Evolutionary conservation across 2,329 filamentous ascomycete species (phyloP).

Genomic region (Blastomyces silverae): DNA sequence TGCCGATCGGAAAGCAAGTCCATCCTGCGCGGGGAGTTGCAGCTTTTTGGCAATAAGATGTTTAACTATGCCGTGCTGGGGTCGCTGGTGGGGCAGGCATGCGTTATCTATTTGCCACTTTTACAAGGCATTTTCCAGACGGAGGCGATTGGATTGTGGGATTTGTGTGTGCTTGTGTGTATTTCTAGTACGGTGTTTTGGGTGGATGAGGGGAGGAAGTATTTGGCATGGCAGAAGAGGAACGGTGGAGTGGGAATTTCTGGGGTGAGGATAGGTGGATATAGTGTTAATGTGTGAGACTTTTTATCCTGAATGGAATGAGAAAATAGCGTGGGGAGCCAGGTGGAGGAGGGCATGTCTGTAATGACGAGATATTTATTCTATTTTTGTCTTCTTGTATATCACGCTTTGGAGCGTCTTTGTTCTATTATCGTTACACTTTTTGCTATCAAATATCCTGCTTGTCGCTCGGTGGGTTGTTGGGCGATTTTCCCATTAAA

Average conservation of each 20-base stretch:
- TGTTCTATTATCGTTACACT: neutral
- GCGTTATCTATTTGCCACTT: slow-evolving; percentile 92
- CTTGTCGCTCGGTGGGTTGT: neutral
- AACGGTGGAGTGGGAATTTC: slow-evolving; percentile 26
- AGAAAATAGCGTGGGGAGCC: neutral
- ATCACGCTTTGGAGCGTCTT: neutral
- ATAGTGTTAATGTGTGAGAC: slow-evolving; percentile 38
- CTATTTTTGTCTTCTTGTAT: neutral
- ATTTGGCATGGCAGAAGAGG: slow-evolving; percentile 33
- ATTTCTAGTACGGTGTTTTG: slow-evolving; percentile 90
- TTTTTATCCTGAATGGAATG: slow-evolving; percentile 1
- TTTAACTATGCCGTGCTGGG: slow-evolving; percentile 95
- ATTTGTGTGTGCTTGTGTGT: slow-evolving; percentile 64
- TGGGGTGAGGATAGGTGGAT: slow-evolving; percentile 29
- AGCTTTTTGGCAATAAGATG: slow-evolving; percentile 77
- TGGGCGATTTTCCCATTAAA: neutral
- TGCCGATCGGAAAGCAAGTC: slow-evolving; percentile 90
- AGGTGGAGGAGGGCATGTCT: neutral
- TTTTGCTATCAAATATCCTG: neutral
- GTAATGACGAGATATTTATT: neutral
- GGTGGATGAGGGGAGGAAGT: slow-evolving; percentile 88
- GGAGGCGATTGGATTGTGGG: slow-evolving; percentile 67
- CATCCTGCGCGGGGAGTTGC: slow-evolving; percentile 75
- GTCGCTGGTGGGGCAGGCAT: slow-evolving; percentile 73
- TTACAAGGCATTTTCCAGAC: slow-evolving; percentile 95